phyloP scores from a whole-genome alignment of 768 basidiomycete genomes.

The Pleurotus giganteus region DNA sequence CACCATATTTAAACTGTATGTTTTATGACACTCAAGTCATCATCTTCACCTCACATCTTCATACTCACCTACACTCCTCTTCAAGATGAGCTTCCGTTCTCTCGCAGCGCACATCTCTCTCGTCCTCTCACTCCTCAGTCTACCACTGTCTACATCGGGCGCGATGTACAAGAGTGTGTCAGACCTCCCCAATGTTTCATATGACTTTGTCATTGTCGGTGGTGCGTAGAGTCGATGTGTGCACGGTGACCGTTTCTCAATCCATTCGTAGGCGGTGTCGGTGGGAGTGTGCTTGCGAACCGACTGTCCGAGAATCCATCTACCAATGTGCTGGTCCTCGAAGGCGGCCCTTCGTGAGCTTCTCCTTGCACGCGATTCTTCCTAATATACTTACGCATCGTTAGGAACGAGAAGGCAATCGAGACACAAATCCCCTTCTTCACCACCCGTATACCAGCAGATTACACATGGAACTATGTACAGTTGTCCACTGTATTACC shows the following conservation, averaged over 20 bases:
- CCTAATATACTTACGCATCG: neutral
- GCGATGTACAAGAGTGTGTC: neutral
- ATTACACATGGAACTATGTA: slow-evolving; percentile 12
- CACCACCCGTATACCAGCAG: slow-evolving; percentile 7
- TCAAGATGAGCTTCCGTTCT: too few relatives aligned
- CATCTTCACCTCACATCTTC: too few relatives aligned
- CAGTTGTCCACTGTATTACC: neutral
- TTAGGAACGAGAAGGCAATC: slow-evolving; percentile 17
- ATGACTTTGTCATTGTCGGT: slow-evolving; percentile 11
- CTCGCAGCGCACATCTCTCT: too few relatives aligned
- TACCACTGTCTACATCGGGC: neutral
- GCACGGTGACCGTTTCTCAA: too few relatives aligned
- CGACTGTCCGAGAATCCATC: slow-evolving; percentile 20
- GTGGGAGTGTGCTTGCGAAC: slow-evolving; percentile 25
- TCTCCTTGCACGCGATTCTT: neutral
- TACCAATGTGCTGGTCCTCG: slow-evolving; percentile 21
- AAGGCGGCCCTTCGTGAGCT: too few relatives aligned
- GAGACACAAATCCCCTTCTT: slow-evolving; percentile 16
- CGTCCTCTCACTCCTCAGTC: neutral
- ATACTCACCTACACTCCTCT: too few relatives aligned
- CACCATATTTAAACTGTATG: too few relatives aligned
- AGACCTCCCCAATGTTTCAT: neutral
- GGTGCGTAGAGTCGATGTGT: too few relatives aligned
- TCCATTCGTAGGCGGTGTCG: slow-evolving; percentile 27
- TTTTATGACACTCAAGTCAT: too few relatives aligned